A percentile compares a stretch with the other conserved stretches of the same genome.
Conservation (phyloP, 192 early-diverging fungal genomes). For the Linnemannia schmuckeri region DNA sequence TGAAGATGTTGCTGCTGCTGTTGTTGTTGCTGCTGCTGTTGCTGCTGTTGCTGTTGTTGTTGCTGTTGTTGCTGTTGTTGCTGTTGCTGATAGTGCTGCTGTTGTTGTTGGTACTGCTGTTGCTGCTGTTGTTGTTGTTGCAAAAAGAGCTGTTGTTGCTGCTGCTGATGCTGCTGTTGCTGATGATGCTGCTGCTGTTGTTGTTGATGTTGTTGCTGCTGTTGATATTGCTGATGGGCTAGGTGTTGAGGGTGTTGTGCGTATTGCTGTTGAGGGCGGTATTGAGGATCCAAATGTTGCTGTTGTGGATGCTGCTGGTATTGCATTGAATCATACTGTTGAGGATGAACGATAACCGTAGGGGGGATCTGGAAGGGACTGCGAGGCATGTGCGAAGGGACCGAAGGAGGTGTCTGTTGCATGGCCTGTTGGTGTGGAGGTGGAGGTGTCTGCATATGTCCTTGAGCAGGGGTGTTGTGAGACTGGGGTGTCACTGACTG, state of each 20-base stretch:
- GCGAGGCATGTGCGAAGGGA: slow-evolving; percentile 41
- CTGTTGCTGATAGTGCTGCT: slow-evolving; percentile 22
- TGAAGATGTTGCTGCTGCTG: slow-evolving; percentile 15
- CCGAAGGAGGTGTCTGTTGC: slow-evolving; percentile 45
- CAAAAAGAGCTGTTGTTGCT: background rate
- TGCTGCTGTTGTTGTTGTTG: slow-evolving; percentile 21
- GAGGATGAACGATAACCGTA: slow-evolving; percentile 46
- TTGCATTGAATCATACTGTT: slow-evolving; percentile 32
- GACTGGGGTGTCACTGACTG: slow-evolving; percentile 30
- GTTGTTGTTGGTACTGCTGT: slow-evolving; percentile 20
- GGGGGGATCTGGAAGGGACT: slow-evolving; percentile 50
- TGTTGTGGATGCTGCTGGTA: slow-evolving; percentile 27
- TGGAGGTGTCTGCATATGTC: slow-evolving; percentile 44
- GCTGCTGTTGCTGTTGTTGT: slow-evolving; percentile 28
- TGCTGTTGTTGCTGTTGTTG: slow-evolving; percentile 25
- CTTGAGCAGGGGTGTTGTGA: slow-evolving; percentile 40
- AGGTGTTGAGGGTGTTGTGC: slow-evolving; percentile 29
- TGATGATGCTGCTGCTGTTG: slow-evolving; percentile 25
- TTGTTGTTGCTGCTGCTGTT: slow-evolving; percentile 11
- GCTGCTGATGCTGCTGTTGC: slow-evolving; percentile 18
- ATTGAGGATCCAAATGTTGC: slow-evolving; percentile 35
- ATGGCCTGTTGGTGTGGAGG: slow-evolving; percentile 22
- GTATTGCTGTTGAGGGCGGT: slow-evolving; percentile 31
- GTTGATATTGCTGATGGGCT: slow-evolving; percentile 29
- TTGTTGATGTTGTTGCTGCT: slow-evolving; percentile 32